phyloP scores from a whole-genome alignment of 139 green algal species.

The Tetradesmus lagerheimii region DNA sequence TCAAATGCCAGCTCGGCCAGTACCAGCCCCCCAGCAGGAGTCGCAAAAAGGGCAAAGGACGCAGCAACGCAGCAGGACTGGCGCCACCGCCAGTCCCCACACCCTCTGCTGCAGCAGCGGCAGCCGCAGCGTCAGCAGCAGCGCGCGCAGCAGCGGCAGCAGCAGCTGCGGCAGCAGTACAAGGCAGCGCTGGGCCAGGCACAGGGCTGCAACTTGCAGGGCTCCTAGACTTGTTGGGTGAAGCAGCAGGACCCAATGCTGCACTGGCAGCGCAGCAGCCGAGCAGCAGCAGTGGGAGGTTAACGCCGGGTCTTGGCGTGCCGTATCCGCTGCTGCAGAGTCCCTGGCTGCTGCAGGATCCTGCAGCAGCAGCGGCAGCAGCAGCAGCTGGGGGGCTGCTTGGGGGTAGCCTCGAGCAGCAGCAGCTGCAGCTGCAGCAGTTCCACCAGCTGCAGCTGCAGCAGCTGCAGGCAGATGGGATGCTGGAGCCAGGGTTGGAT shows the following conservation, averaged over 20 bases:
- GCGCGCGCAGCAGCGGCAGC: conserved; percentile 8
- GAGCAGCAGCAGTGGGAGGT: background rate
- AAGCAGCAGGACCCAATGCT: background rate
- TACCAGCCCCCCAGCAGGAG: background rate
- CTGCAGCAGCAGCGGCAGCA: conserved; percentile 26
- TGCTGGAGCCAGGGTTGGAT: background rate
- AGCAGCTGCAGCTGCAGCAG: background rate
- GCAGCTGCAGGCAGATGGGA: background rate
- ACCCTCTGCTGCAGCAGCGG: background rate
- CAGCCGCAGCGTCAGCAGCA: conserved; percentile 12
- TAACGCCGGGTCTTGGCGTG: background rate
- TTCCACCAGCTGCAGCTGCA: background rate
- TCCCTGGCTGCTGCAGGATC: conserved; percentile 23
- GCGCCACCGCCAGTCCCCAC: background rate
- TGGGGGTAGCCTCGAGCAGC: background rate
- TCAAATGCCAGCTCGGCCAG: conserved; percentile 25
- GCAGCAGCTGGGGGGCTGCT: background rate
- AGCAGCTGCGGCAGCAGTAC: background rate
- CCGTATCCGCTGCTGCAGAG: conserved; percentile 8
- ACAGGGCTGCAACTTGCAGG: background rate
- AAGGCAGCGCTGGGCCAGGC: too few species aligned
- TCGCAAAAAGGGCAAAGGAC: background rate
- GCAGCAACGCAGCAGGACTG: background rate
- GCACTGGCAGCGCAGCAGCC: background rate
- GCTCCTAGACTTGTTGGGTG: background rate